Percentiles rank a stretch among this genome's conserved stretches.
Conservation (phyloP, 345 rosid species). For the Populus tremula region DNA sequence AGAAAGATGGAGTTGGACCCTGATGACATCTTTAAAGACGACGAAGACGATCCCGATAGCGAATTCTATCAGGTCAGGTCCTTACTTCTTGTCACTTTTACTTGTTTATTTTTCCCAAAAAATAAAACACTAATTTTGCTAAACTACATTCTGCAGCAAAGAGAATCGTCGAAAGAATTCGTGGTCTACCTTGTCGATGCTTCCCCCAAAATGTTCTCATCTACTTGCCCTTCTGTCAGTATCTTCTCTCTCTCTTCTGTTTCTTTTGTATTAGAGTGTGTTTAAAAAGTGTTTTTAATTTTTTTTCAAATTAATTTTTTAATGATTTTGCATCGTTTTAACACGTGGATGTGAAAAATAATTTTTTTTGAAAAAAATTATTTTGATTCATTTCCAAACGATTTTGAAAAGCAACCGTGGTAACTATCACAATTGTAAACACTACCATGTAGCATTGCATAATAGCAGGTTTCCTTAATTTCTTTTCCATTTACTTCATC, state of each 20-base stretch:
- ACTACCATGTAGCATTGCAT: background rate
- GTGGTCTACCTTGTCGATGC: slow-evolving; percentile 78
- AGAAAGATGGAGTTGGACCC: slow-evolving; percentile 52
- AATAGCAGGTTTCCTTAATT: too few relatives aligned
- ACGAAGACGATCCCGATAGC: slow-evolving; percentile 64
- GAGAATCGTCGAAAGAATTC: slow-evolving; percentile 64
- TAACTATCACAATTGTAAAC: too few relatives aligned
- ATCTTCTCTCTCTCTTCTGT: slow-evolving; percentile 1
- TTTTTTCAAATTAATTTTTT: too few relatives aligned
- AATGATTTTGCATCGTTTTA: too few relatives aligned
- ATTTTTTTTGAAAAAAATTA: too few relatives aligned
- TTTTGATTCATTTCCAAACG: too few relatives aligned
- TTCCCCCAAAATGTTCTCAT: slow-evolving; percentile 77
- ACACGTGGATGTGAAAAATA: too few relatives aligned
- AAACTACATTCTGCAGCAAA: slow-evolving; percentile 41
- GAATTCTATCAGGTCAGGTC: slow-evolving; percentile 53
- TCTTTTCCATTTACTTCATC: too few relatives aligned
- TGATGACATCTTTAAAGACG: slow-evolving; percentile 86
- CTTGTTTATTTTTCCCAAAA: background rate
- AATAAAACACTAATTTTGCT: background rate
- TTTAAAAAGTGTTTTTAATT: too few relatives aligned
- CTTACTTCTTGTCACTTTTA: background rate
- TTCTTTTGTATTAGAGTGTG: background rate
- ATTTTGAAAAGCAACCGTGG: too few relatives aligned
- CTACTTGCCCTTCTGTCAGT: slow-evolving; percentile 54